Base-by-base conservation (phyloP, 139 green algal genomes). In the Edaphochlamys debaryana region DNA sequence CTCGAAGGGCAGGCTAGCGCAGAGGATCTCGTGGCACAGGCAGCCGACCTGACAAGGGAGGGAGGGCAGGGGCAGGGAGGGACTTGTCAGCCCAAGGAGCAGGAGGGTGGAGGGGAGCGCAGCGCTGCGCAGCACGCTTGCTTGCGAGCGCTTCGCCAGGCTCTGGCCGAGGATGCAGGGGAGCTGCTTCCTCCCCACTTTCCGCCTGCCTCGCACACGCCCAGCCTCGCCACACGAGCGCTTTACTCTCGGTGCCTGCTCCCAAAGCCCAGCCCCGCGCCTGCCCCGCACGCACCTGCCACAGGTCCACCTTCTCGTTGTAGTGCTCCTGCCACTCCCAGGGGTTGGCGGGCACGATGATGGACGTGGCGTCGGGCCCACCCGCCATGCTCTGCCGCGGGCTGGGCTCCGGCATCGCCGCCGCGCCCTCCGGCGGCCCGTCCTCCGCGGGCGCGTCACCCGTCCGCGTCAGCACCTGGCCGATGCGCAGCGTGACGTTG, bases 241-340 rank as follows among this genome's bases (percentile, higher is more conserved):
- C n/a, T n/a, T n/a, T n/a, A n/a, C n/a, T n/a, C n/a, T n/a, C n/a
- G n/a, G n/a, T n/a, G n/a, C n/a, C n/a, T n/a, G n/a, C n/a, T n/a
- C n/a, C n/a, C n/a, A n/a, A n/a, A n/a, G n/a, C n/a, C n/a, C n/a
- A n/a, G n/a, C n/a, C n/a, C n/a, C n/a, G n/a, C n/a, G n/a, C 45
- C 13, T 54, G 45, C 45, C 45, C 45, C 13, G 45, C 11, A 2
- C 56, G 15, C 79, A 89, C 85, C 85, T 87, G 79, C 90, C 90
- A 94, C 25, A 92, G 73, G 85, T 94, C 90, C 5, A 94, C 90
- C 70, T 92, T 91, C 74, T 92, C 88, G 69, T 90, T 66, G 52
- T 94, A 94, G 36, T 79, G 69, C 3, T 87, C 71, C 74, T 82
- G 78, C 82, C 85, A 83, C 70, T 90, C 87, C 85, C 85, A 89